Evolutionary conservation across 2,329 filamentous ascomycete genomes (phyloP).

Genomic region (Corniculantispora saksenae): DNA sequence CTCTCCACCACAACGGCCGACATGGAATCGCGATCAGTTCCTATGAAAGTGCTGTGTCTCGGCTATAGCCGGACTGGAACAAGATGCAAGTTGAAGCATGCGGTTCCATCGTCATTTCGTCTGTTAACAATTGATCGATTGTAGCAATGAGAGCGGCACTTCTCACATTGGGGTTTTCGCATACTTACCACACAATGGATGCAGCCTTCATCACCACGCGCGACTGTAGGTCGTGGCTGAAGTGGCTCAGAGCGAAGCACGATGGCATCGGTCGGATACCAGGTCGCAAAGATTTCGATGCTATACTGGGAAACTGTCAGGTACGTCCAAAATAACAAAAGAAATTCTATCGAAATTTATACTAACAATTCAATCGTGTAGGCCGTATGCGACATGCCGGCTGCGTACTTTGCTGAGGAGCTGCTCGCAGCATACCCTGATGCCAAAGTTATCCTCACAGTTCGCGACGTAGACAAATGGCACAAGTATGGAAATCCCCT

Average conservation of each 20-base stretch:
- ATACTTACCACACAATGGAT: constrained; percentile 17
- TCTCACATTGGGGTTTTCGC: neutral
- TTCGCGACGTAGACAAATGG: constrained; percentile 15
- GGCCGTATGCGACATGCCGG: constrained; percentile 14
- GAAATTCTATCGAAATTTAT: neutral
- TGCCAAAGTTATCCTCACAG: constrained; percentile 14
- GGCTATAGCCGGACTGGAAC: constrained; percentile 16
- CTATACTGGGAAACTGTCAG: constrained; percentile 9
- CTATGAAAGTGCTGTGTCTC: constrained; percentile 18
- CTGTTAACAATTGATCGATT: neutral
- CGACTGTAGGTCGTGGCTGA: constrained; percentile 11
- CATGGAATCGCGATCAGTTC: neutral
- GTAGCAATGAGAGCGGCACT: constrained; percentile 14
- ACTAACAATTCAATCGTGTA: neutral
- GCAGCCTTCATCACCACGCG: constrained; percentile 2
- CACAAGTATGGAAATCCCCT: neutral
- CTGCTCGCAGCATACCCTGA: constrained; percentile 15
- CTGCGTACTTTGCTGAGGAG: constrained; percentile 16
- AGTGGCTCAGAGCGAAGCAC: constrained; percentile 12
- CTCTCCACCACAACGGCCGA: neutral
- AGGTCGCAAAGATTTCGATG: constrained; percentile 13
- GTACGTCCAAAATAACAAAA: neutral
- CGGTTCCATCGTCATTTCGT: neutral
- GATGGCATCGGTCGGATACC: constrained; percentile 12
- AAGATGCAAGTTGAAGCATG: neutral